phyloP scores from a whole-genome alignment of 2,329 filamentous ascomycete species.

The Beauveria sp. region DNA sequence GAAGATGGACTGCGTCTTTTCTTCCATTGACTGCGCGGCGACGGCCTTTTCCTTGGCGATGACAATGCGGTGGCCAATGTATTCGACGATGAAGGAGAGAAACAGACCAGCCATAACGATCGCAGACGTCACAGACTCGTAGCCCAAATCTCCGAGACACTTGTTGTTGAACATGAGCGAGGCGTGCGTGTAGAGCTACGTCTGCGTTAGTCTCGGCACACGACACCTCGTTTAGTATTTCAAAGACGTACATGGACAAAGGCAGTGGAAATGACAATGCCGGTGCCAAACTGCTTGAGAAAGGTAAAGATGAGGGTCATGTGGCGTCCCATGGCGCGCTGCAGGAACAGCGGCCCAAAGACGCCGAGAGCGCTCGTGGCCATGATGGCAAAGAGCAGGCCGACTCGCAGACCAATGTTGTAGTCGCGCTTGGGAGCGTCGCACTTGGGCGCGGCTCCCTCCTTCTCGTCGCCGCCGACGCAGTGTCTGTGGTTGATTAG shows the following conservation, averaged over 20 bases:
- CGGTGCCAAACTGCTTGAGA: conserved; percentile 68
- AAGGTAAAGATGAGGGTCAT: conserved; percentile 47
- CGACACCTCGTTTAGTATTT: no score
- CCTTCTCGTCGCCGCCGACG: conserved; percentile 37
- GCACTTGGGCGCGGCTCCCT: conserved; percentile 33
- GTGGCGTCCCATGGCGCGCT: conserved; percentile 46
- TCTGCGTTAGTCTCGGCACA: not conserved
- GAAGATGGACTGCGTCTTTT: conserved; percentile 20
- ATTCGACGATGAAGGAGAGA: conserved; percentile 65
- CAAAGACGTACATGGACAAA: conserved; percentile 52
- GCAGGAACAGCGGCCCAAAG: conserved; percentile 58
- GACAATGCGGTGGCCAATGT: conserved; percentile 53
- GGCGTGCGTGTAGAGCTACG: conserved; percentile 64
- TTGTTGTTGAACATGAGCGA: conserved; percentile 63
- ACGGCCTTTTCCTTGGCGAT: conserved; percentile 25
- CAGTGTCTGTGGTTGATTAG: conserved; percentile 43
- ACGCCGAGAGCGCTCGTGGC: conserved; percentile 60
- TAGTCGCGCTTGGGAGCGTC: conserved; percentile 45
- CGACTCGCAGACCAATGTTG: conserved; percentile 60
- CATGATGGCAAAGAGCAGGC: conserved; percentile 65
- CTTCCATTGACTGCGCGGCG: conserved; percentile 16
- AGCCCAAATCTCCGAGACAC: conserved; percentile 58
- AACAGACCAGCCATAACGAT: conserved; percentile 69
- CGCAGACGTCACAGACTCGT: conserved; percentile 62
- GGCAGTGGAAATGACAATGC: conserved; percentile 64